These are phyloP conservation scores for Dendrobium chrysotoxum DNA, from an alignment of 106 monocot genomes.

Conservation along the genomic window DNA sequence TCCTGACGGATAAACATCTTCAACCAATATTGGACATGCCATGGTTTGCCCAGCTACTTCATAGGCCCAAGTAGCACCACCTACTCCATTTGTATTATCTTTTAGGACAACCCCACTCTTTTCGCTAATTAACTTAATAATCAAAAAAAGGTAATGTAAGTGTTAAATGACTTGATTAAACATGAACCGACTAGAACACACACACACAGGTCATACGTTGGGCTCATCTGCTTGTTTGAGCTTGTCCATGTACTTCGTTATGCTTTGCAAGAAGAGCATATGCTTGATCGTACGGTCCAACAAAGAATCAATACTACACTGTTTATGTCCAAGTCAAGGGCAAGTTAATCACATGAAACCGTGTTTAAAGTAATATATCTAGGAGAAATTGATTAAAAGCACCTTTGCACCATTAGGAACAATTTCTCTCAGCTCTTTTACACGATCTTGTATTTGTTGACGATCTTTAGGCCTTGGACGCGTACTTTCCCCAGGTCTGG, in stretches of 20 bases:
- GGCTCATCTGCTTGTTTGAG: conserved; percentile 56
- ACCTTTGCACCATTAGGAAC: conserved; percentile 93
- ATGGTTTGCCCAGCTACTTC: conserved; percentile 95
- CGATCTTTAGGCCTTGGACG: conserved; percentile 97
- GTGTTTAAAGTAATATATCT: background rate
- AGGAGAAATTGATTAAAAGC: background rate
- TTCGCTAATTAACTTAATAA: conserved; percentile 65
- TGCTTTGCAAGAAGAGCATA: conserved; percentile 90
- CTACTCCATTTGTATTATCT: conserved; percentile 44
- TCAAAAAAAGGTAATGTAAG: no score
- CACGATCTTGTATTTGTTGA: conserved; percentile 92
- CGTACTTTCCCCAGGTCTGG: conserved; percentile 79
- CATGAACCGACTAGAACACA: no score
- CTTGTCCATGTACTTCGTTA: conserved; percentile 86
- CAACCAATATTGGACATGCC: conserved; percentile 84
- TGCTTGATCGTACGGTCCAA: conserved; percentile 92
- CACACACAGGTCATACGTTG: background rate
- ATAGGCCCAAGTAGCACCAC: conserved; percentile 95
- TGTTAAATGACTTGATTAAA: no score
- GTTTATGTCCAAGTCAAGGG: conserved; percentile 18
- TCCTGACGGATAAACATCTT: conserved; percentile 76
- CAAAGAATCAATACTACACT: conserved; percentile 98
- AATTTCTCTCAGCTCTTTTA: conserved; percentile 88
- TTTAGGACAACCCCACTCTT: conserved; percentile 74
- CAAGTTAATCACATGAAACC: background rate